Percentiles rank a stretch among this genome's conserved stretches.
Evolutionary conservation across 2,329 filamentous ascomycete species (phyloP).

Genomic region (Elsinoe fawcettii): DNA sequence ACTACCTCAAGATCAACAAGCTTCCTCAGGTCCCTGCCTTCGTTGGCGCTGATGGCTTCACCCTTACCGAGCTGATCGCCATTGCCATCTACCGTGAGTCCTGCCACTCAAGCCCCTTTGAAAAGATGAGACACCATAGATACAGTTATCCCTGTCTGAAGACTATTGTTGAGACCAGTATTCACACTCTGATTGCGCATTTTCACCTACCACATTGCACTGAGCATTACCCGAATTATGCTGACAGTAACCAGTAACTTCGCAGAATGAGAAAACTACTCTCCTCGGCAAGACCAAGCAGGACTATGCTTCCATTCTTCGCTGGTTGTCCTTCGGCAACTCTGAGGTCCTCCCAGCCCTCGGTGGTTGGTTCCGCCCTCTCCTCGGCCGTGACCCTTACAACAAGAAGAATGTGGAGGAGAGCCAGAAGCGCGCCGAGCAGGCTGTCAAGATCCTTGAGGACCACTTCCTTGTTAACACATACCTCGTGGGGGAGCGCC

Average conservation of each 20-base stretch:
- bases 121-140: slow-evolving; percentile 65
- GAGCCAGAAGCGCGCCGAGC: slow-evolving; percentile 57
- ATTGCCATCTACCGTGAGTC: slow-evolving; percentile 91
- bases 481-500: slow-evolving; percentile 93
- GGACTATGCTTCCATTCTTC: slow-evolving; percentile 96
- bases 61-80: slow-evolving; percentile 82
- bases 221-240: slow-evolving; percentile 12
- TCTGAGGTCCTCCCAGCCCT: slow-evolving; percentile 67
- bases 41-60: slow-evolving; percentile 82
- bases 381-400: slow-evolving; percentile 74
- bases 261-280: slow-evolving; percentile 99
- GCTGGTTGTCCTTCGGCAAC: slow-evolving; percentile 98
- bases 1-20: slow-evolving; percentile 79
- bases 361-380: slow-evolving; percentile 76
- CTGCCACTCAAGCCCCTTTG: slow-evolving; percentile 19
- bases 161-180: slow-evolving; percentile 70
- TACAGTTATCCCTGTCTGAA: slow-evolving; percentile 99
- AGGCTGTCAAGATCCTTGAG: slow-evolving; percentile 67
- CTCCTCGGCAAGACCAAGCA: slow-evolving; percentile 99
- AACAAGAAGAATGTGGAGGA: slow-evolving; percentile 98
- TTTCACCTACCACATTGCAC: slow-evolving; percentile 23
- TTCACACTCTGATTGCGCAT: slow-evolving; percentile 66
- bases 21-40: slow-evolving; percentile 92
- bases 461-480: slow-evolving; percentile 86
- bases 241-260: slow-evolving; percentile 62